Base-by-base conservation (phyloP, 208 protist species). In the Borovskyia barvae region DNA sequence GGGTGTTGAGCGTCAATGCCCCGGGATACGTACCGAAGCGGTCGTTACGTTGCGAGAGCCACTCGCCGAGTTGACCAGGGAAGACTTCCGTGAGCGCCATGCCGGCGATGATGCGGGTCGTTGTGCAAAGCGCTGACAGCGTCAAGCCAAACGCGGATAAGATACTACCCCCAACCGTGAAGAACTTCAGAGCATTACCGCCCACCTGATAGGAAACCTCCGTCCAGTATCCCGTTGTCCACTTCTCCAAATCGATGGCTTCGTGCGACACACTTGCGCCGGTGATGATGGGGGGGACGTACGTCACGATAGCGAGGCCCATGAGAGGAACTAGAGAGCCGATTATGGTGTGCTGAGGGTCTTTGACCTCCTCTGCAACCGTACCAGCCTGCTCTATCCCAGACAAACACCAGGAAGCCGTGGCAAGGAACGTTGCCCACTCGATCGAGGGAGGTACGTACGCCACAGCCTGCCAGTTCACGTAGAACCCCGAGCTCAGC, bases 371-470 rank as follows among this genome's bases (percentile, higher is more conserved):
- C 67, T 93, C 82, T 37, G 75, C 70, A 30, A 93, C 77, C 2
- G 80, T 63, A 11, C 79, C 82, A 1, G 78, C 86, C 59, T 93
- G 86, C 66, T 93, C 86, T 4, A 93, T 45, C 0, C 86, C 86
- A 28, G 82, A 93, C 5, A 93, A 67, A 45, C 88, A 90, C 86
- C 86, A 93, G 30, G 86, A 93, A 19, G 78, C 80, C 6, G 86
- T 93, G 29, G 82, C 69, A 43, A 93, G 60, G 51, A 90, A 93
- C 9, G 66, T 79, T 17, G 80, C 28, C 83, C 82, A 93, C 42
- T 88, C 47, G 32, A 93, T 75, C 15, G 50, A 67, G 26, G 32
- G 19, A 1, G 86, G 86, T 9, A 93, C 77, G 46, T 55, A 80
- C 40, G 69, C 71, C 26, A 93, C 75, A 2, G 80, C 82, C 2